Base-by-base conservation (phyloP, 164 flowering plant genomes). In the Litsea cubeba region DNA sequence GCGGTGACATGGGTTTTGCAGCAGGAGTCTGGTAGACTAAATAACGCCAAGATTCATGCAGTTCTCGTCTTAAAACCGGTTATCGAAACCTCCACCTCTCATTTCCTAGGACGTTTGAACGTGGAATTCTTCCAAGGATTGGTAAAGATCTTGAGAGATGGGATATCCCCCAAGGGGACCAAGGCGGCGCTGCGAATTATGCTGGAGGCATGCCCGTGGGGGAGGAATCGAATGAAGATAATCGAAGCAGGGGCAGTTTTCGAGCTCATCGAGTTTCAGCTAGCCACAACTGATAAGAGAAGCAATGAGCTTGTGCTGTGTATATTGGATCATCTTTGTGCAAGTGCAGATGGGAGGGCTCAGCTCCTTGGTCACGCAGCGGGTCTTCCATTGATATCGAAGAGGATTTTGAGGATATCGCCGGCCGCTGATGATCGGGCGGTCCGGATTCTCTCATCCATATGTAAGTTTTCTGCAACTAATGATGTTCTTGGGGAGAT, bases 251-350 rank as follows among this genome's bases (percentile, higher is more conserved):
- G 88, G 15, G 87, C 84, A 1, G 84, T 91, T 4, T 76, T 71
- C n/a, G 83, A 85, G 69, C 85, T 90, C 20, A 81, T 91, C 5
- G 98, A 91, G 78, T 81, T 87, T 12, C 89, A 87, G 30, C 76
- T 82, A 1, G 71, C 76, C 2, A 64, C 18, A 2, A 81, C 80
- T 0, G 91, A 84, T 11, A 86, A 68, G 77, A 74, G 72, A 50
- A 85, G 76, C 6, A 83, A 86, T 0, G 94, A 87, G 83, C 75
- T 86, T 0, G 68, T 80, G 14, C 17, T 88, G 2, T 81, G 80
- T 6, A 60, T 86, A 24, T 68, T 90, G 50, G 84, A 78, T 50
- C 77, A 85, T 70, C 63, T 90, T 12, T 90, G 94, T 72, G 76
- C 76, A 1, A 76, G 79, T 22, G 91, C 91, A 0, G 89, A 85